Conservation (phyloP, 192 early-diverging fungal genomes). For the Coemansia sp. region DNA sequence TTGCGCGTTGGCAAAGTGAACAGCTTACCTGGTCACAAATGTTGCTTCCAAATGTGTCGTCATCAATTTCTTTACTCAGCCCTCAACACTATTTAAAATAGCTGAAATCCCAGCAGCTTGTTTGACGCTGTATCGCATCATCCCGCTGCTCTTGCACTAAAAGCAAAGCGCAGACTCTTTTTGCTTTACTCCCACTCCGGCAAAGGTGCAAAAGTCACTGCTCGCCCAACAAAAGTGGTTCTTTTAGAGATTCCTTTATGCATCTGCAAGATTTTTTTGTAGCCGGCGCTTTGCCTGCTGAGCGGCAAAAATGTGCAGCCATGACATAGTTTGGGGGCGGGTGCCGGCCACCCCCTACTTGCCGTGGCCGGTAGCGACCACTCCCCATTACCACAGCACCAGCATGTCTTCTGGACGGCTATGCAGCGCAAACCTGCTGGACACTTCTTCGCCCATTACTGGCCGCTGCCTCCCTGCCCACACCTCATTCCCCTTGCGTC, state of each 20-base stretch:
- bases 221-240: not conserved
- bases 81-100: too few relatives aligned
- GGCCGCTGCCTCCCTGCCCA: not conserved
- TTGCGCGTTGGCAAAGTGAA: not conserved
- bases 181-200: not conserved
- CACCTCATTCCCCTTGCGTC: not conserved
- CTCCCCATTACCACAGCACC: slow-evolving; percentile 14
- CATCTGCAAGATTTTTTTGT: not conserved
- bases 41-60: too few relatives aligned
- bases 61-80: too few relatives aligned
- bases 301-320: not conserved
- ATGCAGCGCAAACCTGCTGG: slow-evolving; percentile 5
- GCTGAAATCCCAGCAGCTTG: too few relatives aligned
- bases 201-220: not conserved
- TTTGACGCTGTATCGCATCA: too few relatives aligned
- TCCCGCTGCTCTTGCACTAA: too few relatives aligned
- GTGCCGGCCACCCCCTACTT: slow-evolving; percentile 22
- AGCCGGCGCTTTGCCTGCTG: not conserved
- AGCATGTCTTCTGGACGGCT: slow-evolving; percentile 3
- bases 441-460: not conserved
- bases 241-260: not conserved
- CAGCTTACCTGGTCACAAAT: not conserved
- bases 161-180: too few relatives aligned
- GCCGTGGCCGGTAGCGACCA: slow-evolving; percentile 26
- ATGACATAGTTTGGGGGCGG: slow-evolving; percentile 12